A percentile compares a stretch with the other conserved stretches of the same genome.
Conservation (phyloP, 495 filamentous ascomycete species). For the Cenococcum geophilum region DNA sequence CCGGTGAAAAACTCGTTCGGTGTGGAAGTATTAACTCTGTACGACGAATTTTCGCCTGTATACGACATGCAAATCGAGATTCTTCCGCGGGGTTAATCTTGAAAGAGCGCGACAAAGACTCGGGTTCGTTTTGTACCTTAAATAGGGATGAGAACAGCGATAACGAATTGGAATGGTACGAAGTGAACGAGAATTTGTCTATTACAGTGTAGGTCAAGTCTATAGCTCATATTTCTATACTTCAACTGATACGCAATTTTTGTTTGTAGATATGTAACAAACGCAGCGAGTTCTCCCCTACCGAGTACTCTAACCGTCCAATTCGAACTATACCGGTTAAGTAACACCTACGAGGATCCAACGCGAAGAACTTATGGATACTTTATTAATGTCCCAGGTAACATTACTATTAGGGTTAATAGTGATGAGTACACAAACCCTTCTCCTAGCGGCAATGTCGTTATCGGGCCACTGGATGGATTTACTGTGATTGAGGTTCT, state of each 20-base stretch:
- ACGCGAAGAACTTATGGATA: not conserved
- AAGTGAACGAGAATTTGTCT: not conserved
- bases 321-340: not conserved
- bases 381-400: not conserved
- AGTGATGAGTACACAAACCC: not conserved
- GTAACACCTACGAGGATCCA: not conserved
- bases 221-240: not conserved
- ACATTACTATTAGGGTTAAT: not conserved
- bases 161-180: not conserved
- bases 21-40: not conserved
- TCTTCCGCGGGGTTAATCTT: too few relatives aligned
- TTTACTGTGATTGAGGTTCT: conserved; percentile 15
- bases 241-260: not conserved
- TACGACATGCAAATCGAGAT: not conserved
- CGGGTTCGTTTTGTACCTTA: not conserved
- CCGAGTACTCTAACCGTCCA: not conserved
- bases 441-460: not conserved
- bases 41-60: not conserved
- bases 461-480: conserved; percentile 12
- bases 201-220: conserved; percentile 1
- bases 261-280: not conserved
- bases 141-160: not conserved
- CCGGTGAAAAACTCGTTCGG: not conserved
- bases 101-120: not conserved
- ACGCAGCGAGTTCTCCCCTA: too few relatives aligned